Evolutionary conservation across 2,329 filamentous ascomycete species (phyloP).

Genomic region (Trichoderma asperellum): DNA sequence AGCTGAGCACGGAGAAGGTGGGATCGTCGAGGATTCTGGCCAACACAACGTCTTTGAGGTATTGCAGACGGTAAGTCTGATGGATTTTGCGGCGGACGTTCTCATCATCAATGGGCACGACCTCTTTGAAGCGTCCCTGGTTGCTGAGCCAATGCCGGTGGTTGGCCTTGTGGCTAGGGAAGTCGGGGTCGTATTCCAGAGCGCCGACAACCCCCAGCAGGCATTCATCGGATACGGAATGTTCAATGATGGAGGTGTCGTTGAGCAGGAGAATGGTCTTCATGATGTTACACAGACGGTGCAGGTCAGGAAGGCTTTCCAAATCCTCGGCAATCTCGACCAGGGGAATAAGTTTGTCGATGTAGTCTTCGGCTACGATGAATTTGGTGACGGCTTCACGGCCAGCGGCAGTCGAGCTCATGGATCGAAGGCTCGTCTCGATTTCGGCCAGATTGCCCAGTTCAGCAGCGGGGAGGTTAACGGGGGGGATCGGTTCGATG

Average conservation of each 20-base stretch:
- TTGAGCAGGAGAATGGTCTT: slow-evolving; percentile 94
- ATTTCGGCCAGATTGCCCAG: slow-evolving; percentile 84
- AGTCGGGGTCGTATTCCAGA: slow-evolving; percentile 96
- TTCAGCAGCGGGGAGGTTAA: slow-evolving; percentile 77
- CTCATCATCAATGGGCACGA: slow-evolving; percentile 86
- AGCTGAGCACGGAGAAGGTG: slow-evolving; percentile 96
- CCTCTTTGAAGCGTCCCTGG: slow-evolving; percentile 91
- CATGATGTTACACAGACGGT: slow-evolving; percentile 96
- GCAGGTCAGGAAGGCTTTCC: slow-evolving; percentile 83
- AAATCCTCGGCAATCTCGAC: slow-evolving; percentile 90
- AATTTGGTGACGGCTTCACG: slow-evolving; percentile 88
- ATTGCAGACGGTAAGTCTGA: slow-evolving; percentile 92
- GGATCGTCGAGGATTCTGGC: slow-evolving; percentile 96
- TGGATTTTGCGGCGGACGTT: slow-evolving; percentile 88
- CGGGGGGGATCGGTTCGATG: slow-evolving; percentile 70
- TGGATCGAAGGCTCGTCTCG: slow-evolving; percentile 79
- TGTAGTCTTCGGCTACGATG: slow-evolving; percentile 83
- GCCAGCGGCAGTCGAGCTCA: slow-evolving; percentile 73
- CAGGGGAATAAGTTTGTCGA: slow-evolving; percentile 81
- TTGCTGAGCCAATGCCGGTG: slow-evolving; percentile 91
- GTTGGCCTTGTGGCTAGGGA: slow-evolving; percentile 95
- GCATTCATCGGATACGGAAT: slow-evolving; percentile 86
- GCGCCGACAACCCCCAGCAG: slow-evolving; percentile 93
- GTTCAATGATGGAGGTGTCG: slow-evolving; percentile 92
- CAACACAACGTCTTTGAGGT: slow-evolving; percentile 97